Base-by-base conservation (phyloP, 2,329 filamentous ascomycete genomes). In the Fusarium sp. region DNA sequence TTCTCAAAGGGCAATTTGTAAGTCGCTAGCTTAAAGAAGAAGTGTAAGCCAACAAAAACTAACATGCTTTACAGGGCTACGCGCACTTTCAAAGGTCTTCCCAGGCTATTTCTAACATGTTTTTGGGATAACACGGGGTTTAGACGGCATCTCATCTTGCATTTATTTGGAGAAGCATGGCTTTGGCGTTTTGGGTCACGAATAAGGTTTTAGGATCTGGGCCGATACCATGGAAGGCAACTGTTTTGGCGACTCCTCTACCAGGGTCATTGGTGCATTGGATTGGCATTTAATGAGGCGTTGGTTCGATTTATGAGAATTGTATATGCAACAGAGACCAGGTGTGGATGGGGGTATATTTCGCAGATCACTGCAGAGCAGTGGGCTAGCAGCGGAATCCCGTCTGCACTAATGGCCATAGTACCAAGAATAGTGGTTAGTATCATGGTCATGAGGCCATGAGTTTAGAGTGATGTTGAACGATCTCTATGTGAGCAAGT, bases 41-140 rank as follows among this genome's bases (percentile, higher is more conserved):
- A 6, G 39, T 39, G 22, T 15, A 18, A 34, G n/a, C 10, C 17
- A 17, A 10, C 22, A 39, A 49, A n/a, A 56, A 54, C 62, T 75
- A 43, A 75, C 64, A n/a, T 40, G 5, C 6, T 7, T 13, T 28
- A 4, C 55, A 84, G 83, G 83, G 83, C 80, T 80, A 53, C 81
- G 79, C 58, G 79, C 77, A 53, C 74, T 83, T 55, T 77, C 79
- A 36, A 83, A 82, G 43, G 76, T 84, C 52, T 85, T 85, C 54
- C 83, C 83, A 7, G 79, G 80, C 22, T 78, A 81, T 54, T 74
- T 74, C 44, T 79, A 69, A 50, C 40, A 24, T 18, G 17, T 20
- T 22, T 50, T 42, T 61, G 51, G 64, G 49, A 44, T 61, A 48
- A 38, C 39, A 58, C 58, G 22, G 39, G 53, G 53, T 50, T 66